Evolutionary conservation across 2,329 filamentous ascomycete species (phyloP), one percentile per base, ranked within the genome.

Genomic region (Cercospora sojina): DNA sequence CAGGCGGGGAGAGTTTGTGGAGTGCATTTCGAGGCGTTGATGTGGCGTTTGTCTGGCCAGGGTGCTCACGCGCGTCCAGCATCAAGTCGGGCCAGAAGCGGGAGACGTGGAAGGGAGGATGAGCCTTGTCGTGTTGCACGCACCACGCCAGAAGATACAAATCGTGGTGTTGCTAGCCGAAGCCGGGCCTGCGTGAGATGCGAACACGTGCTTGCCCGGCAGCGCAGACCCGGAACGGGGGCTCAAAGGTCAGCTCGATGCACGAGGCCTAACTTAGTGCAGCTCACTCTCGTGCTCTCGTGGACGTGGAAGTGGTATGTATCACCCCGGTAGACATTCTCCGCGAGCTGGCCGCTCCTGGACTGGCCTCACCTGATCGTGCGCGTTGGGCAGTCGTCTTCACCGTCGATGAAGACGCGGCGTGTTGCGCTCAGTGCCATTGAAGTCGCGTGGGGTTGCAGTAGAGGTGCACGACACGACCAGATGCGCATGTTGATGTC

Each of bases 1-100:
- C 20, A 43, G 53, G 59, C 59, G 59, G 59, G 43, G 59, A 62
- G 59, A 62, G 43, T 53, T 62, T 53, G 59, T 35, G 59, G 47
- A 53, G 47, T 55, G 43, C 59, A 53, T 62, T 18, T 32, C 18
- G 29, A 35, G 59, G 59, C 59, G 59, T 47, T 49, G n/a, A 2
- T 10, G 58, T 60, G 58, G 58, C 58, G 53, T 35, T n/a, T 3
- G 12, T 60, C 58, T 60, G 58, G 58, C 58, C 58, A 59, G 32
- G 32, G 32, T 32, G 13, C 25, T 58, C n/a, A 58, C 18, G 5
- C 29, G 55, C 10, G 16, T 58, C 55, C 47, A 53, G 47, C 29
- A 25, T 16, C 23, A 53, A n/a, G 12, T 27, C 23, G 29, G 23
- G 23, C 47, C 23, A 53, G 23, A 53, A 25, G 23, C 47, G 47